A percentile compares a stretch with the other conserved stretches of the same genome.
Conservation (phyloP, 768 basidiomycete species). For the Naganishia vaughanmartiniae region DNA sequence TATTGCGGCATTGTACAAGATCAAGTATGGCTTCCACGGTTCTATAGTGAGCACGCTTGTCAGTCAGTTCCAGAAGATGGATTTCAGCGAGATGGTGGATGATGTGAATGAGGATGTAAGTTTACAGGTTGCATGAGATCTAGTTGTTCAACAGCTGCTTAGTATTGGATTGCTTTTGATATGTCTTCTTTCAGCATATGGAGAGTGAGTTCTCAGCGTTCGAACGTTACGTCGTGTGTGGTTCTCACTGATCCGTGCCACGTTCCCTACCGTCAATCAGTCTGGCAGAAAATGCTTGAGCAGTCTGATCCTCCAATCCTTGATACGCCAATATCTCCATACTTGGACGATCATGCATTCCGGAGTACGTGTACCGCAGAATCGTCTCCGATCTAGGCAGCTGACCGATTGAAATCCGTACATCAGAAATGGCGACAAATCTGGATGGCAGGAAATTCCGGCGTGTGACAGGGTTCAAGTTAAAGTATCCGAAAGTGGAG, state of each 20-base stretch:
- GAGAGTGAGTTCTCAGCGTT: slow-evolving; percentile 7
- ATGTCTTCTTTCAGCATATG: slow-evolving; percentile 23
- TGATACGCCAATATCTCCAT: slow-evolving; percentile 44
- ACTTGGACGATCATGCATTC: slow-evolving; percentile 47
- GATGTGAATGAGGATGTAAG: slow-evolving; percentile 51
- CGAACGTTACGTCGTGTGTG: background rate
- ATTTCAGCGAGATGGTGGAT: slow-evolving; percentile 48
- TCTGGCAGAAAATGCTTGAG: slow-evolving; percentile 48
- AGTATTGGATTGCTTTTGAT: background rate
- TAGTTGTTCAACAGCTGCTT: background rate
- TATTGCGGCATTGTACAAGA: slow-evolving; percentile 43
- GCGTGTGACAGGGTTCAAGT: slow-evolving; percentile 39
- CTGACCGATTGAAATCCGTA: background rate
- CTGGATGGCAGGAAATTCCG: slow-evolving; percentile 45
- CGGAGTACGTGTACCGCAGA: slow-evolving; percentile 36
- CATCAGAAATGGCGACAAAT: slow-evolving; percentile 46
- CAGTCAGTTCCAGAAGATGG: slow-evolving; percentile 48
- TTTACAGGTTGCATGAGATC: background rate
- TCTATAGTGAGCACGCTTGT: slow-evolving; percentile 41
- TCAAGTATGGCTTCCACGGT: slow-evolving; percentile 49
- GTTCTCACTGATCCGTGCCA: background rate
- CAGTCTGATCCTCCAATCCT: slow-evolving; percentile 45
- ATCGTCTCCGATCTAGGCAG: background rate
- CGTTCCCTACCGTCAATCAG: slow-evolving; percentile 6
- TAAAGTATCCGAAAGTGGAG: slow-evolving; percentile 38